phyloP scores from a whole-genome alignment of 108 stramenopile species.

The Skeletonema tropicum region DNA sequence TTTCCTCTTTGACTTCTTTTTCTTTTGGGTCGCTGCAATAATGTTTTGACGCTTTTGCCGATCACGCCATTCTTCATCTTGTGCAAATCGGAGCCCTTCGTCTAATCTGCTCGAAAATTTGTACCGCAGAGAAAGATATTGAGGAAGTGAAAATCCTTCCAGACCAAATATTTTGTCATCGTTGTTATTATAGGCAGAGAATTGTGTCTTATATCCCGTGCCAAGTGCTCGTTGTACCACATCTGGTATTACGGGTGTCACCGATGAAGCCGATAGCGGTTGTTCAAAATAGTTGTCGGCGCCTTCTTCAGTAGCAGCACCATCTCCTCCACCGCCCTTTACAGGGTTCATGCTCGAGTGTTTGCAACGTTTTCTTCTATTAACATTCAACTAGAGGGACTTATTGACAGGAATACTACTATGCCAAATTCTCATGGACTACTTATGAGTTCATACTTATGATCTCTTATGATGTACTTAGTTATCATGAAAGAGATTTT shows the following conservation, averaged over 20 bases:
- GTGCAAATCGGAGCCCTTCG: slow-evolving; percentile 1
- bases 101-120: background rate
- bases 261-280: background rate
- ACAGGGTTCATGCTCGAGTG: background rate
- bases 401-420: no score
- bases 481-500: no score
- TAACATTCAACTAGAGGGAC: background rate
- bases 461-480: no score
- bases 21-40: background rate
- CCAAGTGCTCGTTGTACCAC: slow-evolving; percentile 31
- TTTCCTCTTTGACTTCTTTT: background rate
- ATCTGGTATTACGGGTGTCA: slow-evolving; percentile 19
- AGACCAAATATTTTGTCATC: slow-evolving; percentile 24
- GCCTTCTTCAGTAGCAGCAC: background rate
- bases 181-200: background rate
- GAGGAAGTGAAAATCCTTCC: slow-evolving; percentile 17
- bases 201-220: slow-evolving; percentile 3
- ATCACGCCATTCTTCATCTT: slow-evolving; percentile 4
- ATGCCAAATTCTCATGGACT: no score
- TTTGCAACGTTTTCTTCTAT: background rate
- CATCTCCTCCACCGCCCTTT: background rate
- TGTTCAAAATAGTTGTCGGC: no score
- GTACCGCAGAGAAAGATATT: slow-evolving; percentile 21
- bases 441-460: no score
- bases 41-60: background rate